Evolutionary conservation across 2,329 filamentous ascomycete species (phyloP), one percentile per base, ranked within the genome.

Genomic region (Ascochyta koolunga): DNA sequence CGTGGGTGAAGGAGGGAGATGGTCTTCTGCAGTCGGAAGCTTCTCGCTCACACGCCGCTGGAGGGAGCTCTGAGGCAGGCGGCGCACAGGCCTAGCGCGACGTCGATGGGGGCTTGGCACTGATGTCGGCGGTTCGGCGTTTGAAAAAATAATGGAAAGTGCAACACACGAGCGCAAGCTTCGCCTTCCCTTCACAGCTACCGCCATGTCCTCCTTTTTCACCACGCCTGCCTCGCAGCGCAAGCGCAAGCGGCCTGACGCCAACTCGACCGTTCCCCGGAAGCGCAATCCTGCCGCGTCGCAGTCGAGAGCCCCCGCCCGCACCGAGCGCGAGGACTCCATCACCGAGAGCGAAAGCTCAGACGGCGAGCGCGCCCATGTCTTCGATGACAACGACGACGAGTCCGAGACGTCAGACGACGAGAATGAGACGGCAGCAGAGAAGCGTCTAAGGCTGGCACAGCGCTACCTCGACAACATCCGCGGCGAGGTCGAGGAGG

Each of bases 391-490:
- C 27, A 56, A 64, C 13, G 52, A 64, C 11, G 78, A 77, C 21
- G 66, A 65, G 18, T 75, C 74, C 11, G 85, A 84, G 22, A 82
- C 82, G 29, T 90, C 88, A 1, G 89, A 89, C n/a, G 86, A 86
- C 57, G 90, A 91, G 58, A 86, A 85, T 60, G 93, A 98, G 79
- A 98, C 95, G 19, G 92, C 89, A 1, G 93, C 91, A 31, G 92
- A 97, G 71, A 88, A 91, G 74, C 84, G 95, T 65, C 78, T 96
- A 68, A 86, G 91, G 61, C 83, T 99, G 24, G 95, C 95, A 25
- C 91, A 98, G 78, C 87, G 90, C 67, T 98, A 99, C 74, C 83
- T 99, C 49, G 89, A 96, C 49, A 96, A 96, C 71, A 87, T 97
- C 58, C 86, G 89, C 67, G 84, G 89, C 67, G 89, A 96, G 64